These are phyloP conservation scores for Pichia phayaonensis DNA, from an alignment of 805 yeast species.

Conservation along the genomic window DNA sequence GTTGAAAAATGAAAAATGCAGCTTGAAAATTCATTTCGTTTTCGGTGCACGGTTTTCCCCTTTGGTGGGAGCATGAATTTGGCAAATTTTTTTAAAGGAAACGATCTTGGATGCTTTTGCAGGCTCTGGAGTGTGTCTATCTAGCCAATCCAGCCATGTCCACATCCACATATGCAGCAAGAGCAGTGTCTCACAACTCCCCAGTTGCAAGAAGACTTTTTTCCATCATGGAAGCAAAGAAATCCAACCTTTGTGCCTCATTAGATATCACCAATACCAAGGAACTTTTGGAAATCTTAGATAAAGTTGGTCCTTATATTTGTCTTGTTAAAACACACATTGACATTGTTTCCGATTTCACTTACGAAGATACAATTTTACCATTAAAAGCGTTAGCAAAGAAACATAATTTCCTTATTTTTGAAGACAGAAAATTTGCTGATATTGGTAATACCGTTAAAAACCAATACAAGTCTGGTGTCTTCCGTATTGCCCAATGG, in stretches of 20 bases:
- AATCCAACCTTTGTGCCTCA: conserved; percentile 90
- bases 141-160: not conserved
- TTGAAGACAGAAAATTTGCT: conserved; percentile 97
- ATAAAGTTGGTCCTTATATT: conserved; percentile 81
- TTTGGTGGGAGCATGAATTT: not conserved
- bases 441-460: conserved; percentile 98
- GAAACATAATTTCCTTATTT: conserved; percentile 83
- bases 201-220: conserved; percentile 75
- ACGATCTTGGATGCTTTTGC: no score
- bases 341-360: conserved; percentile 85
- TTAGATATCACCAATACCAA: conserved; percentile 77
- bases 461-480: conserved; percentile 86
- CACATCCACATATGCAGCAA: conserved; percentile 44
- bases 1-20: not conserved
- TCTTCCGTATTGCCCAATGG: conserved; percentile 86
- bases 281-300: conserved; percentile 67
- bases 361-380: conserved; percentile 66
- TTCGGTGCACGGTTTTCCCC: not conserved
- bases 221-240: conserved; percentile 64
- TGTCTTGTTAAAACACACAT: conserved; percentile 92
- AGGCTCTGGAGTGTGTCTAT: no score
- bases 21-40: not conserved
- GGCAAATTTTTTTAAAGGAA: not conserved
- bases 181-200: conserved; percentile 67
- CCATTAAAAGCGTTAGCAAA: conserved; percentile 68